Evolutionary conservation across 2,329 filamentous ascomycete species (phyloP).

Genomic region (Colletotrichum karsti): DNA sequence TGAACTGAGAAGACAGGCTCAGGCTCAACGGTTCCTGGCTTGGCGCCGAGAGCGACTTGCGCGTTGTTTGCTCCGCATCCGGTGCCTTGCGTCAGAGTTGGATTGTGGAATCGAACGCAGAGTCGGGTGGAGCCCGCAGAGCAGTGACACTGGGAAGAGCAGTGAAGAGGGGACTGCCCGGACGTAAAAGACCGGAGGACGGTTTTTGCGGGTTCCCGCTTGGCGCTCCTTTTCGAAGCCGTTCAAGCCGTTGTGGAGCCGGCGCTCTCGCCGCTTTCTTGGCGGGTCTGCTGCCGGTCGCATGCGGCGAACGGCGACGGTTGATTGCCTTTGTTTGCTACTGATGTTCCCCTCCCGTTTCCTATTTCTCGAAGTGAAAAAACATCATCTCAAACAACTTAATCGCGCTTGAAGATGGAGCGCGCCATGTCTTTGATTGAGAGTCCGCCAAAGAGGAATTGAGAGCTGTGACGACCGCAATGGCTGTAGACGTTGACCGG

Average conservation of each 20-base stretch:
- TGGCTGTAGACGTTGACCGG: slow-evolving; percentile 62
- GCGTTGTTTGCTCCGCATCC: not conserved
- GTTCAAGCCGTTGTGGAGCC: not conserved
- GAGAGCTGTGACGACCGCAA: slow-evolving; percentile 63
- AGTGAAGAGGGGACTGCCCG: too few relatives aligned
- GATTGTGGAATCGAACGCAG: not conserved
- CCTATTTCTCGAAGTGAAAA: not conserved
- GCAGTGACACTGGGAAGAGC: not conserved
- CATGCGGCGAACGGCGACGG: slow-evolving; percentile 7
- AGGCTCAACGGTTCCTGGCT: not conserved
- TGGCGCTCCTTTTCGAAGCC: slow-evolving; percentile 2
- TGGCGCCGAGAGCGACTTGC: slow-evolving; percentile 6
- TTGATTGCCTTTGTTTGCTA: not conserved
- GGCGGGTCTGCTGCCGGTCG: slow-evolving; percentile 15
- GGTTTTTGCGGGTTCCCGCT: slow-evolving; percentile 6
- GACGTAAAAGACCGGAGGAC: not conserved
- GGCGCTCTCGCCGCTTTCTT: not conserved
- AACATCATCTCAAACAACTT: not conserved
- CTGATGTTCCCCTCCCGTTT: not conserved
- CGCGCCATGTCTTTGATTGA: slow-evolving; percentile 53
- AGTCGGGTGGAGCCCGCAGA: not conserved
- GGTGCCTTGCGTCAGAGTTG: not conserved
- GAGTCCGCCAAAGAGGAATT: slow-evolving; percentile 60
- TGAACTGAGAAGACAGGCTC: not conserved
- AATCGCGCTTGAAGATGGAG: slow-evolving; percentile 43